Percentiles rank a stretch among this genome's conserved stretches.
These are phyloP conservation scores for Saksenaea oblongispora DNA, from an alignment of 371 early-diverging fungal species.

Conservation along the genomic window DNA sequence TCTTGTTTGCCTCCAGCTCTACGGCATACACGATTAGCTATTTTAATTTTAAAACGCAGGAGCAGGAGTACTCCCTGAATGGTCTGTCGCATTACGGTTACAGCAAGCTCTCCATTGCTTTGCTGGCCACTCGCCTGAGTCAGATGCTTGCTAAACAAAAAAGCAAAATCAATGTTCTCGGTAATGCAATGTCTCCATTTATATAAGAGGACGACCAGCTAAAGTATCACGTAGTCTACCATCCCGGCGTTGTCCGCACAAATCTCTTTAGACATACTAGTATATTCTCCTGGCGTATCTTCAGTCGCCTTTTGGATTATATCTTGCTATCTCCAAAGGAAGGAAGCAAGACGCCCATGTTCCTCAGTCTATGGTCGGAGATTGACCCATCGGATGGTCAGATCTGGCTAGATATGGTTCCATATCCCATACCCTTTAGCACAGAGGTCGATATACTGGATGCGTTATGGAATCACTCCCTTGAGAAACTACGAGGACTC, in stretches of 20 bases:
- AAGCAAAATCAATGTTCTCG: constrained; percentile 12
- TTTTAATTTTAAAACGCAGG: constrained; percentile 15
- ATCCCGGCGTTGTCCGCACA: constrained; percentile 50
- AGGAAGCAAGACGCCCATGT: constrained; percentile 38
- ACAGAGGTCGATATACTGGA: neutral
- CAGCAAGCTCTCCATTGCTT: constrained; percentile 39
- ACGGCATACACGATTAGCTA: constrained; percentile 31
- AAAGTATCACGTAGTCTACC: constrained; percentile 27
- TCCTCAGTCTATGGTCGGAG: constrained; percentile 19
- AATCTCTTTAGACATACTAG: constrained; percentile 37
- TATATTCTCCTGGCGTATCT: constrained; percentile 25
- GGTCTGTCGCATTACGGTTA: constrained; percentile 44
- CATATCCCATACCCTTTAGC: neutral
- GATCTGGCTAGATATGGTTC: neutral
- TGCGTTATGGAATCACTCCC: neutral
- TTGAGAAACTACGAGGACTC: neutral
- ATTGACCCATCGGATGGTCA: neutral
- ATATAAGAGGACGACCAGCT: neutral
- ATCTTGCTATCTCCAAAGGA: constrained; percentile 48
- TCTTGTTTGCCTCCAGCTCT: constrained; percentile 49
- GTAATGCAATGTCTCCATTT: constrained; percentile 14
- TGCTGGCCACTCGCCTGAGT: constrained; percentile 18
- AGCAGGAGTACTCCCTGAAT: constrained; percentile 18
- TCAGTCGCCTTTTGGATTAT: constrained; percentile 30
- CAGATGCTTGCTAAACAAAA: neutral